phyloP scores from a whole-genome alignment of 2,329 filamentous ascomycete species.

The Mycogone perniciosa region DNA sequence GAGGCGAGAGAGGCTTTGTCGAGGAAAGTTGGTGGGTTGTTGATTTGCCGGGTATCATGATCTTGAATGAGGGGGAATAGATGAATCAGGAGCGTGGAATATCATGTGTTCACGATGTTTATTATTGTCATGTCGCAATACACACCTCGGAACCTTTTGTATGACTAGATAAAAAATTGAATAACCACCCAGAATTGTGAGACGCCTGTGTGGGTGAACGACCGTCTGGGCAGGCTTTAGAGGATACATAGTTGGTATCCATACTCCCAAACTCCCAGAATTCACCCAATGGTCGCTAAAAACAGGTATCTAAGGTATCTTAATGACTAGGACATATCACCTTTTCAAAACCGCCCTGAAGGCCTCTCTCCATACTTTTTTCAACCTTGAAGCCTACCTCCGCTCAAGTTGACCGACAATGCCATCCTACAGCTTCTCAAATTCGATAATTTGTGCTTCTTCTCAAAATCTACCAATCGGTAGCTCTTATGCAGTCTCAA shows the following conservation, averaged over 20 bases:
- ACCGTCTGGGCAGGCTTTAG: background rate
- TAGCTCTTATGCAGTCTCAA: conserved; percentile 1
- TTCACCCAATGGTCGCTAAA: conserved; percentile 11
- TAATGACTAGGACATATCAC: conserved; percentile 10
- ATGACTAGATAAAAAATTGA: conserved; percentile 9
- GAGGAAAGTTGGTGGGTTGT: conserved; percentile 71
- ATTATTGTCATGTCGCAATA: no score
- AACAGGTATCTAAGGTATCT: conserved; percentile 17
- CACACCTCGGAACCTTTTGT: conserved; percentile 3
- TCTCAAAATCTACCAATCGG: background rate
- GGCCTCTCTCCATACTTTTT: background rate
- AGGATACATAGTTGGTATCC: conserved; percentile 4
- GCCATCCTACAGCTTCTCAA: conserved; percentile 2
- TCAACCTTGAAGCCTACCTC: no score
- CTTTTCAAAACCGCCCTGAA: conserved; percentile 3
- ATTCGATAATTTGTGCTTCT: conserved; percentile 3
- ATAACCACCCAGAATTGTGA: background rate
- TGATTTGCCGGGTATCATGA: conserved; percentile 63
- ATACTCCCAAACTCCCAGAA: conserved; percentile 7
- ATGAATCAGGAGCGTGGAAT: background rate
- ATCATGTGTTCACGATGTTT: no score
- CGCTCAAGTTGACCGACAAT: background rate
- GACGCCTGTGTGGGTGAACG: background rate
- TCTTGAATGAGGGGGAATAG: background rate
- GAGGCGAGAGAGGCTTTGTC: conserved; percentile 79